Conservation (phyloP, 148 eudicot genomes). For the Rhododendron simsii region DNA sequence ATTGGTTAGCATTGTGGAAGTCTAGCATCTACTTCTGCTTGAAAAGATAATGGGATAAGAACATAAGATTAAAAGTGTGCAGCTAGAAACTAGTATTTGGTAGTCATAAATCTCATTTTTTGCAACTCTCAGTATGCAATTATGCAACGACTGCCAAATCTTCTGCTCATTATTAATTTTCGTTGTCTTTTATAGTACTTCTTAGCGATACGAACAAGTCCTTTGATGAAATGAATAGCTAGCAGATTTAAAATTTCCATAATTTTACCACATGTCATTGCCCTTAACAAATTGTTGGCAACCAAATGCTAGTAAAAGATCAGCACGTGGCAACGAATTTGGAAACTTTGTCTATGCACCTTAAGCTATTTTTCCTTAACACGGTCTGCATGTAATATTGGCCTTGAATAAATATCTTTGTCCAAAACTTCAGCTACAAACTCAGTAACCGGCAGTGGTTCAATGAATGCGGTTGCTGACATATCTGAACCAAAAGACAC, state of each 20-base stretch:
- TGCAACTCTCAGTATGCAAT: too few relatives aligned
- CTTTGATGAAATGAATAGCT: not conserved
- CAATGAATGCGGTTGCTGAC: constrained; percentile 73
- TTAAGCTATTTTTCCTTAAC: constrained; percentile 42
- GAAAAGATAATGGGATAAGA: not conserved
- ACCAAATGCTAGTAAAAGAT: not conserved
- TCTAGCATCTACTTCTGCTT: not conserved
- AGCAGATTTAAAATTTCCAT: too few relatives aligned
- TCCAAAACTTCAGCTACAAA: constrained; percentile 60
- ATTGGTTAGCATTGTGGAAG: not conserved
- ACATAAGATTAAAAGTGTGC: not conserved
- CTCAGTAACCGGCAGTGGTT: constrained; percentile 66
- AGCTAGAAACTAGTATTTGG: not conserved
- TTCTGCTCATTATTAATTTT: too few relatives aligned
- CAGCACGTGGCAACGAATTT: not conserved
- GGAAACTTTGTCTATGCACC: not conserved
- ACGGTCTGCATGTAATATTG: constrained; percentile 68
- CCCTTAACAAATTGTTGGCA: too few relatives aligned
- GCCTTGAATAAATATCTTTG: constrained; percentile 56
- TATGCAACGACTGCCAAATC: too few relatives aligned
- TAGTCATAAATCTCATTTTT: too few relatives aligned
- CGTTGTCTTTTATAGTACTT: too few relatives aligned
- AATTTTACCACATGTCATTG: too few relatives aligned
- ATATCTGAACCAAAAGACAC: constrained; percentile 38
- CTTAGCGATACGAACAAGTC: too few relatives aligned